phyloP scores from a whole-genome alignment of 306 rosid genomes.

The Benincasa hispida region DNA sequence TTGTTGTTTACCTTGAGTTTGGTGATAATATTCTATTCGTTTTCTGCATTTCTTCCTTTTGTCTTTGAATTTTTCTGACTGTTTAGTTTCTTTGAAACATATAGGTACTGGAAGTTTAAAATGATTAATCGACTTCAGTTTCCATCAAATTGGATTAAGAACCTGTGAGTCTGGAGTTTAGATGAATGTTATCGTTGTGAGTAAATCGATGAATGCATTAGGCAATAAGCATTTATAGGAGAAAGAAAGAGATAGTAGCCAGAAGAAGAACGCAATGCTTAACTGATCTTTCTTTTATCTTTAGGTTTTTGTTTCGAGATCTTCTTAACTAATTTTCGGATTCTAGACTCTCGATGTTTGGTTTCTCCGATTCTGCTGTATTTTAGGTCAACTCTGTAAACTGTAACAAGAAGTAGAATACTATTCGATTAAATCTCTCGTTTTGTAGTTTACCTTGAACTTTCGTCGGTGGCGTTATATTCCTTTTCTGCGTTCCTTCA shows the following conservation, averaged over 20 bases:
- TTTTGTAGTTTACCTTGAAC: neutral
- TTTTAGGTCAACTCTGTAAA: neutral
- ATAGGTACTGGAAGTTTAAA: neutral
- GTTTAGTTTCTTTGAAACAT: neutral
- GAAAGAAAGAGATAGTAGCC: neutral
- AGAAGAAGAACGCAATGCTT: constrained; percentile 9
- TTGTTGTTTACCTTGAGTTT: neutral
- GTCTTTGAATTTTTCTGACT: neutral
- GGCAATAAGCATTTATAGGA: neutral
- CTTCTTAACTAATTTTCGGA: neutral
- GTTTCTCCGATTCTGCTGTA: neutral
- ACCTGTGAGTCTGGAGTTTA: neutral
- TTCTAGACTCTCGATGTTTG: constrained; percentile 10
- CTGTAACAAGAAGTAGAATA: neutral
- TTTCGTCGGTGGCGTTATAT: neutral
- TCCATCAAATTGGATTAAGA: neutral
- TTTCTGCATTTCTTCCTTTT: neutral
- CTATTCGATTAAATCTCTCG: neutral
- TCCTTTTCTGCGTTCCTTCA: neutral
- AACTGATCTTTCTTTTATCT: constrained; percentile 24
- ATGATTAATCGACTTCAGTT: neutral
- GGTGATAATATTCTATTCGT: neutral
- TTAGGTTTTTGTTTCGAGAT: constrained; percentile 26
- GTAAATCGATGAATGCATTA: neutral
- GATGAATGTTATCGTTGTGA: neutral